Percentiles rank a stretch among this genome's conserved stretches.
These are phyloP conservation scores for Monilinia polystroma DNA, from an alignment of 2,329 filamentous ascomycete genomes.

Conservation along the genomic window DNA sequence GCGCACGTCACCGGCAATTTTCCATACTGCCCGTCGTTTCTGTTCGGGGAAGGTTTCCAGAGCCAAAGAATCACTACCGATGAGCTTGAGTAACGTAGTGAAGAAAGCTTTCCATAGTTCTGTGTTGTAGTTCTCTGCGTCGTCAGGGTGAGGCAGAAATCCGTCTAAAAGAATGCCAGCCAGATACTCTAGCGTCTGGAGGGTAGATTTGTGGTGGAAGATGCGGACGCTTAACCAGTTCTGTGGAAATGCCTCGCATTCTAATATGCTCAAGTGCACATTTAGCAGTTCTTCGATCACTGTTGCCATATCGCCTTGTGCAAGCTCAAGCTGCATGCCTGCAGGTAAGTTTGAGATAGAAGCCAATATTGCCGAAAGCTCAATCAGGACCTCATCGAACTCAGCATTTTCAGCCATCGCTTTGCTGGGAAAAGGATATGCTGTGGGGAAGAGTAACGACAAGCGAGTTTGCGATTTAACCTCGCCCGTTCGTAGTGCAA, in stretches of 20 bases:
- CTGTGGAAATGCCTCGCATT: constrained; percentile 83
- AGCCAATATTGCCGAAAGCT: constrained; percentile 84
- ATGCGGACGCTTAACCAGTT: constrained; percentile 93
- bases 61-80: constrained; percentile 83
- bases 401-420: constrained; percentile 55
- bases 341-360: constrained; percentile 73
- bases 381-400: constrained; percentile 85
- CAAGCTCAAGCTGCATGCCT: constrained; percentile 73
- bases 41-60: constrained; percentile 97
- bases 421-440: constrained; percentile 84
- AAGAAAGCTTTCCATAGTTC: constrained; percentile 95
- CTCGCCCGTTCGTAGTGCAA: constrained; percentile 63
- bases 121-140: constrained; percentile 79
- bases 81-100: constrained; percentile 80
- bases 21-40: constrained; percentile 95
- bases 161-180: constrained; percentile 76
- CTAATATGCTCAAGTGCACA: constrained; percentile 84
- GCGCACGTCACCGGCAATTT: constrained; percentile 94
- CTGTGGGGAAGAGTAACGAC: constrained; percentile 84
- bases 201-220: constrained; percentile 86
- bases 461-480: constrained; percentile 61
- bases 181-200: constrained; percentile 81
- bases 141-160: constrained; percentile 84
- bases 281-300: constrained; percentile 77
- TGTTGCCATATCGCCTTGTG: constrained; percentile 69